Conservation (phyloP, 2,329 filamentous ascomycete genomes). For the Trichoderma polysporum region DNA sequence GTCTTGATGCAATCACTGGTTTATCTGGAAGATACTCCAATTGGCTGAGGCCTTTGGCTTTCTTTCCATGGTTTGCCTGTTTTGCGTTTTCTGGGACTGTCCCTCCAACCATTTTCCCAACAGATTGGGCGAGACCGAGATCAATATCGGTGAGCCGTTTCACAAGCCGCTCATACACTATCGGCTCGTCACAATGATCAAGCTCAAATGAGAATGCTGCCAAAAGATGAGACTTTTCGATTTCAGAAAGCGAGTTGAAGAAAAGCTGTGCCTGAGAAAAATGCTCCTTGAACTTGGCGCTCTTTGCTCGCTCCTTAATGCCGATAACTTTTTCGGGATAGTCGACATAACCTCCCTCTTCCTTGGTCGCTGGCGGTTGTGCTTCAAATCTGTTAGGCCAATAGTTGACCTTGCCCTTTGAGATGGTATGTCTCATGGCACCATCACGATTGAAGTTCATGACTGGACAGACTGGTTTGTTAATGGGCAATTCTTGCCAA, state of each 20-base stretch:
- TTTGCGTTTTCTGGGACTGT: slow-evolving; percentile 53
- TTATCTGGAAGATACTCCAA: slow-evolving; percentile 62
- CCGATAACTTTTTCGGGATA: slow-evolving; percentile 62
- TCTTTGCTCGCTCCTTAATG: slow-evolving; percentile 67
- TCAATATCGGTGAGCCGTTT: slow-evolving; percentile 71
- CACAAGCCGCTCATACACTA: slow-evolving; percentile 71
- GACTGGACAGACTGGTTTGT: slow-evolving; percentile 70
- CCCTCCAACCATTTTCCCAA: slow-evolving; percentile 69
- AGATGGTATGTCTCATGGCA: slow-evolving; percentile 69
- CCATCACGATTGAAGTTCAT: slow-evolving; percentile 79
- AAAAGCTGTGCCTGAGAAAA: slow-evolving; percentile 78
- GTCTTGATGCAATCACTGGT: slow-evolving; percentile 68
- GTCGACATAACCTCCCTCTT: slow-evolving; percentile 68
- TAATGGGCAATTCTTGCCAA: slow-evolving; percentile 76
- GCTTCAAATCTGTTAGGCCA: slow-evolving; percentile 60
- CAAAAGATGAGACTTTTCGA: slow-evolving; percentile 70
- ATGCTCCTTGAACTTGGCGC: slow-evolving; percentile 75
- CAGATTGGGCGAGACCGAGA: slow-evolving; percentile 63
- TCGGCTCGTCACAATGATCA: slow-evolving; percentile 76
- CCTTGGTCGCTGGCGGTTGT: slow-evolving; percentile 62
- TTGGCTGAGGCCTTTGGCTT: slow-evolving; percentile 66
- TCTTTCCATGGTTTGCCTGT: slow-evolving; percentile 64
- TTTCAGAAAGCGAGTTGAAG: slow-evolving; percentile 70
- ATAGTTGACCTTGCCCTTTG: slow-evolving; percentile 65
- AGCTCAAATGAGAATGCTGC: slow-evolving; percentile 74